A percentile compares a stretch with the other conserved stretches of the same genome.
phyloP scores from a whole-genome alignment of 1,284 basidiomycete species.

The Rhodotorula sp. region DNA sequence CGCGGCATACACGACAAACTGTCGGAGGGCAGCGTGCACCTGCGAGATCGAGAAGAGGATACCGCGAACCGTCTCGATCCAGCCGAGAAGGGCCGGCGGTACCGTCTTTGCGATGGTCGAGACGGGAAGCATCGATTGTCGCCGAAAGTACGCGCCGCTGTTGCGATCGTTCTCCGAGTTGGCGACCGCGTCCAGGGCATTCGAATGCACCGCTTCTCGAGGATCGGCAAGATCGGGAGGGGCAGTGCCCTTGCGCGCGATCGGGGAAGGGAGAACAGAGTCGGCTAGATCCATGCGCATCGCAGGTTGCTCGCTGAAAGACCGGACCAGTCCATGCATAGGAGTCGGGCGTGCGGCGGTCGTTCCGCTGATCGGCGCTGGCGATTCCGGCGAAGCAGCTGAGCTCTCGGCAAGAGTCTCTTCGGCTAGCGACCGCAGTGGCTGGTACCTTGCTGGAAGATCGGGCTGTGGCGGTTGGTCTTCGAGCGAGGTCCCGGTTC shows the following conservation, averaged over 20 bases:
- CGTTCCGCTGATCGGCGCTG: neutral
- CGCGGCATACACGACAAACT: conserved; percentile 80
- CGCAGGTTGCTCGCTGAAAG: conserved; percentile 7
- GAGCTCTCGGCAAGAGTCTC: neutral
- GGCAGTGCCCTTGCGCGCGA: neutral
- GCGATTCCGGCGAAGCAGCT: neutral
- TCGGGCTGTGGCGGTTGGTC: conserved; percentile 8
- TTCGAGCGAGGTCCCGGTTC: conserved; percentile 6
- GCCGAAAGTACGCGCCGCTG: conserved; percentile 76
- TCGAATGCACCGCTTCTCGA: too few species aligned
- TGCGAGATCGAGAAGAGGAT: conserved; percentile 91
- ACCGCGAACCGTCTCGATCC: conserved; percentile 84
- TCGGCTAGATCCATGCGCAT: neutral
- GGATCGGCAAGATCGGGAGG: too few species aligned
- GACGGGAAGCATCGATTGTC: conserved; percentile 69
- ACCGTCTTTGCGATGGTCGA: conserved; percentile 67
- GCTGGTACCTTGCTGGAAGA: conserved; percentile 1
- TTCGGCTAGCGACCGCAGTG: conserved; percentile 9
- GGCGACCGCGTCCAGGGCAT: conserved; percentile 60
- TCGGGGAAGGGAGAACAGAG: neutral
- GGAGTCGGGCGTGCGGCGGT: neutral
- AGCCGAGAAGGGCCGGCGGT: conserved; percentile 66
- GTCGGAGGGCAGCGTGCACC: conserved; percentile 82
- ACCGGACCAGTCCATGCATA: neutral
- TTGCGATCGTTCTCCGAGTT: conserved; percentile 64